A percentile compares a stretch with the other conserved stretches of the same genome.
phyloP scores from a whole-genome alignment of 2,329 filamentous ascomycete species.

The Venturia asperata region DNA sequence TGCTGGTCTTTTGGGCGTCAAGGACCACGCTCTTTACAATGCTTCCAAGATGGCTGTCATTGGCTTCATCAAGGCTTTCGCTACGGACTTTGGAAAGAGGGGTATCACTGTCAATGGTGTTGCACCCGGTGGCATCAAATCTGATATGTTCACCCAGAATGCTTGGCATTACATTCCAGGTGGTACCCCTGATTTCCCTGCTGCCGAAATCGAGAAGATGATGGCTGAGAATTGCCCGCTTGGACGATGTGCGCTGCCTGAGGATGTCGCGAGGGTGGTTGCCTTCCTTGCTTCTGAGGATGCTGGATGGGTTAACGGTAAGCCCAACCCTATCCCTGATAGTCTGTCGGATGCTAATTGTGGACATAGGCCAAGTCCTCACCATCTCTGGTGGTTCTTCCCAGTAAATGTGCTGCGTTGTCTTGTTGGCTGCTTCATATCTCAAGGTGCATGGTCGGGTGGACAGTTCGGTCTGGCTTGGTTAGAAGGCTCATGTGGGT shows the following conservation, averaged over 20 bases:
- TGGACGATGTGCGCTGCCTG: constrained; percentile 42
- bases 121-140: constrained; percentile 66
- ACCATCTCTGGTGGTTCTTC: constrained; percentile 37
- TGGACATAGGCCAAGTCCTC: constrained; percentile 31
- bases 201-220: constrained; percentile 43
- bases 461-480: not conserved
- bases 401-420: constrained; percentile 25
- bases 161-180: constrained; percentile 47
- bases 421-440: not conserved
- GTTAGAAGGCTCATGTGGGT: not conserved
- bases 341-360: not conserved
- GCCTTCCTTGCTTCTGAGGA: constrained; percentile 36
- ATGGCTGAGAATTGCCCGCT: constrained; percentile 46
- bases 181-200: constrained; percentile 42
- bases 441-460: not conserved
- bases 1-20: constrained; percentile 58
- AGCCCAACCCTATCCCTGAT: constrained; percentile 20
- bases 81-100: constrained; percentile 61
- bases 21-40: constrained; percentile 65
- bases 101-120: constrained; percentile 67
- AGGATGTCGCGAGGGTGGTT: constrained; percentile 38
- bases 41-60: constrained; percentile 67
- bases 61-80: constrained; percentile 64
- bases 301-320: constrained; percentile 36
- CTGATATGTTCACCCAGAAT: constrained; percentile 69